Percentiles rank a stretch among this genome's conserved stretches.
Conservation (phyloP, 2,329 filamentous ascomycete species). For the Botrytis medusae region DNA sequence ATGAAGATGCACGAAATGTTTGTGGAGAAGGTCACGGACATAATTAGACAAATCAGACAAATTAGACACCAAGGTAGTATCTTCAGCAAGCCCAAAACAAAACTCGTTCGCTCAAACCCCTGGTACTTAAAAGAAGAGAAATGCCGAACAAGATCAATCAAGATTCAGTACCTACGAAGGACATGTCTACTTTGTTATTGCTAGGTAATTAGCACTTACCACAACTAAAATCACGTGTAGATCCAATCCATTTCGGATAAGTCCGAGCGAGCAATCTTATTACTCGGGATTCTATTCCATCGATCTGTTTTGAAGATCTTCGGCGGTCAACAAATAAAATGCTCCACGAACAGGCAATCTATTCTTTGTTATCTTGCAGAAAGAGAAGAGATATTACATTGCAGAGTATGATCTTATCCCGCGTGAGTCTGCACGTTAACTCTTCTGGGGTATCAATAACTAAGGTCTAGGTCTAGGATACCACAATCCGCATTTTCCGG, state of each 20-base stretch:
- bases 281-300: neutral
- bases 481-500: neutral
- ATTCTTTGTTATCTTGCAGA: neutral
- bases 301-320: neutral
- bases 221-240: neutral
- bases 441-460: neutral
- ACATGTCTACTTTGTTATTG: no score
- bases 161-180: neutral
- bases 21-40: neutral
- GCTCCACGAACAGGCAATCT: neutral
- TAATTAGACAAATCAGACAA: neutral
- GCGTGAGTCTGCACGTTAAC: neutral
- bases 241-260: neutral
- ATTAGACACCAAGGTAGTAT: neutral
- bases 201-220: neutral
- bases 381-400: neutral
- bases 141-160: neutral
- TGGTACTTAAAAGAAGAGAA: neutral
- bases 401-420: neutral
- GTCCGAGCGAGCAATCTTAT: neutral
- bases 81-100: neutral
- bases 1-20: conserved; percentile 1
- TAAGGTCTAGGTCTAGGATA: neutral
- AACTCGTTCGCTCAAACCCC: neutral
- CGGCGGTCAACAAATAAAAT: neutral